These are phyloP conservation scores for Picochlorum sp. DNA, from an alignment of 139 green algal genomes.

Conservation along the genomic window DNA sequence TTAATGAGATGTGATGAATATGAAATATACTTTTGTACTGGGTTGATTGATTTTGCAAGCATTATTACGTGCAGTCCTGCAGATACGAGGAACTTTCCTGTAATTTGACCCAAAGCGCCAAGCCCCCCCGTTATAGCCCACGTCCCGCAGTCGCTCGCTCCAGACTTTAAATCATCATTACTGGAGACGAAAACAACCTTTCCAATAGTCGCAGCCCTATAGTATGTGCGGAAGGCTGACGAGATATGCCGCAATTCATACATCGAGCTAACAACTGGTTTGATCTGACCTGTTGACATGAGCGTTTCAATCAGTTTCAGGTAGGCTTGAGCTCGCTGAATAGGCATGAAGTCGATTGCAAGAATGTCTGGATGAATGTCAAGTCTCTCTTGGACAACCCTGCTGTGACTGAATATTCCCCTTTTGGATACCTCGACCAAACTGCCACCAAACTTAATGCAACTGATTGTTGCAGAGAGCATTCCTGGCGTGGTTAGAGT, in stretches of 20 bases:
- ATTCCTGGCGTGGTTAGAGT: constrained; percentile 73
- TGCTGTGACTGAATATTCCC: constrained; percentile 54
- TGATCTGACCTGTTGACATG: constrained; percentile 26
- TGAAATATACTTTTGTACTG: not conserved
- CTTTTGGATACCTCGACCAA: constrained; percentile 79
- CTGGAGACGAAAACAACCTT: constrained; percentile 54
- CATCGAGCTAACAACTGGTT: constrained; percentile 22
- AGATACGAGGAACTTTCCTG: not conserved
- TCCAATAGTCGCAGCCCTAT: constrained; percentile 56
- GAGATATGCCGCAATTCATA: constrained; percentile 25
- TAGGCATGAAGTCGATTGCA: constrained; percentile 74
- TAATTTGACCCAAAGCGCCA: constrained; percentile 40
- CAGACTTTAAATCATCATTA: not conserved
- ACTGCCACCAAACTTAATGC: constrained; percentile 30
- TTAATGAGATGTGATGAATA: not conserved
- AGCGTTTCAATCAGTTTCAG: constrained; percentile 13
- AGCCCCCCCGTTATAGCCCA: constrained; percentile 51
- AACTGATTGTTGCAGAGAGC: constrained; percentile 51
- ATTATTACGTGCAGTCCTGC: not conserved
- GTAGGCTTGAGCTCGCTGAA: constrained; percentile 14
- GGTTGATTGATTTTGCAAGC: not conserved
- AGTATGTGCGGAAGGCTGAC: constrained; percentile 60
- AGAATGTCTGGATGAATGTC: constrained; percentile 61
- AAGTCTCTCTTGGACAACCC: constrained; percentile 47
- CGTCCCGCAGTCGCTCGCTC: no score